Evolutionary conservation across 441 rosid species (phyloP).

Genomic region (Eutrema salsugineum): DNA sequence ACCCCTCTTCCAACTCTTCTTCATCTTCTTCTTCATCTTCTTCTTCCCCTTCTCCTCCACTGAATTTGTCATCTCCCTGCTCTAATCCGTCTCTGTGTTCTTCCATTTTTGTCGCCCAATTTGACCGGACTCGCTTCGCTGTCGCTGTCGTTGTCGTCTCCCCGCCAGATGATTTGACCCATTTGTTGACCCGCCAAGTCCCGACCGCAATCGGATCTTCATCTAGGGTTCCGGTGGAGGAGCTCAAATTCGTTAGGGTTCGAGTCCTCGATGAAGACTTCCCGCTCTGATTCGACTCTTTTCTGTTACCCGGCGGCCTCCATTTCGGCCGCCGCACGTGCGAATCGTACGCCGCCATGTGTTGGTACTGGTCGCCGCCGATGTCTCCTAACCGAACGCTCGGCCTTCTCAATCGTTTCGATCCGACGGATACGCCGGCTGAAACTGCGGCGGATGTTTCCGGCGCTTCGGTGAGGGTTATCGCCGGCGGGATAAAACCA

Average conservation of each 20-base stretch:
- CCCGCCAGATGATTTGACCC: conserved; percentile 38
- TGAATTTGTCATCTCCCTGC: conserved; percentile 44
- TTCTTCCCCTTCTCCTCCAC: conserved; percentile 45
- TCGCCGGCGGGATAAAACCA: conserved; percentile 20
- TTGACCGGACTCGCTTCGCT: conserved; percentile 57
- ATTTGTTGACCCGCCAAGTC: conserved; percentile 67
- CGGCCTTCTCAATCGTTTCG: conserved; percentile 79
- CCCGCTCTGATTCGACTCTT: conserved; percentile 26
- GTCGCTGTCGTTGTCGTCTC: background rate
- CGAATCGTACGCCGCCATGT: conserved; percentile 39
- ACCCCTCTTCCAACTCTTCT: conserved; percentile 39
- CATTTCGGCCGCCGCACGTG: conserved; percentile 46
- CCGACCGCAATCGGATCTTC: conserved; percentile 60
- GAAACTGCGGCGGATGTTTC: conserved; percentile 38
- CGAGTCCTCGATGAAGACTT: conserved; percentile 62
- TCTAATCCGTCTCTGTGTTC: conserved; percentile 26
- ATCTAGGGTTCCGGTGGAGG: conserved; percentile 55
- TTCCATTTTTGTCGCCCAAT: conserved; percentile 52
- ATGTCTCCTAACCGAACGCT: conserved; percentile 91
- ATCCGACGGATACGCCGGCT: conserved; percentile 29
- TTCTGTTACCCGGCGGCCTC: conserved; percentile 21
- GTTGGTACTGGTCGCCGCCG: conserved; percentile 63
- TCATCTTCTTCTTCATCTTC: conserved; percentile 19
- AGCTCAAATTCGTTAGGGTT: conserved; percentile 55
- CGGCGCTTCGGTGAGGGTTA: conserved; percentile 10